Evolutionary conservation across 75 land plant species (phyloP).

Genomic region (Cryptomeria japonica): DNA sequence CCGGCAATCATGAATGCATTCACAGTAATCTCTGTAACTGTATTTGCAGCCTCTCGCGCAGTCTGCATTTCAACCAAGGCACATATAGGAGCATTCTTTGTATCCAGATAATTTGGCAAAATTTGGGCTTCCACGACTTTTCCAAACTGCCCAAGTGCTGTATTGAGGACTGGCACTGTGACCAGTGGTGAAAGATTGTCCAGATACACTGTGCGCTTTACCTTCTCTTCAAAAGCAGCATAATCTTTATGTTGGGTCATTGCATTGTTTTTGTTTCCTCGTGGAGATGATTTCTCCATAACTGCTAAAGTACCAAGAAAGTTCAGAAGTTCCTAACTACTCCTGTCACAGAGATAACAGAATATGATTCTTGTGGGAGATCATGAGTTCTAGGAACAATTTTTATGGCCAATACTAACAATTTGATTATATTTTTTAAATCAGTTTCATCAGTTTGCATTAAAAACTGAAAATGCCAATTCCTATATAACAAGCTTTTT

Average conservation of each 20-base stretch:
- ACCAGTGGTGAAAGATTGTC: conserved; percentile 62
- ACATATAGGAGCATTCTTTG: conserved; percentile 21
- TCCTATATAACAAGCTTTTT: too few species aligned
- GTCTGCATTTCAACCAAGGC: conserved; percentile 68
- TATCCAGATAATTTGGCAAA: conserved; percentile 43
- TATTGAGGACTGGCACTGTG: conserved; percentile 41
- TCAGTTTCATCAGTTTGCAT: too few species aligned
- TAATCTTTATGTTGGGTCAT: conserved; percentile 23
- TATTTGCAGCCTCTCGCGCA: conserved; percentile 26
- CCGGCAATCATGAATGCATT: conserved; percentile 71
- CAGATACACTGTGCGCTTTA: conserved; percentile 51
- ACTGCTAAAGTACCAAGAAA: not conserved
- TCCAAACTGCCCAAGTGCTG: conserved; percentile 67
- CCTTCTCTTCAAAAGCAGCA: conserved; percentile 54
- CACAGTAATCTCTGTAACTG: conserved; percentile 17
- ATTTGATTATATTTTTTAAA: too few species aligned
- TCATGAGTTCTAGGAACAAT: not conserved
- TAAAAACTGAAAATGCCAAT: too few species aligned
- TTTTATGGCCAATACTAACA: too few species aligned
- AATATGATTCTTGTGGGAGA: not conserved
- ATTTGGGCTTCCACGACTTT: conserved; percentile 41
- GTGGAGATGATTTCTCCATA: not conserved
- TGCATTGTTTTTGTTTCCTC: conserved; percentile 3
- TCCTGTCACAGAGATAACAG: not conserved
- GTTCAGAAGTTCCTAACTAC: not conserved